Percentiles rank a stretch among this genome's conserved stretches.
Evolutionary conservation across 2,329 filamentous ascomycete genomes (phyloP).

Genomic region (Calonectria crousiana): DNA sequence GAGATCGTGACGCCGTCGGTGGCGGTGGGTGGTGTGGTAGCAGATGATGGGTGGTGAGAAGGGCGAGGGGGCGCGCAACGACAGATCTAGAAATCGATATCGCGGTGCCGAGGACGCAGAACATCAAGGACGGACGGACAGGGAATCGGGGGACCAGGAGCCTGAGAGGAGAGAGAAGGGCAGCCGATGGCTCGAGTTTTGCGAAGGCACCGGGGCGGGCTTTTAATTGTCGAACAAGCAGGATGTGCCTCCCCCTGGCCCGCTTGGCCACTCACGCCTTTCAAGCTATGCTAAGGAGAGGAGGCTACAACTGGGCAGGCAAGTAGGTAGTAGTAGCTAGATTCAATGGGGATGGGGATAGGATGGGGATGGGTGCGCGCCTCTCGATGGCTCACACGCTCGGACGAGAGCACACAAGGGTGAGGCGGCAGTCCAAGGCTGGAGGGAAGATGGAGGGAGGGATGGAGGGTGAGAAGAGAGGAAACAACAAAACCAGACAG

Average conservation of each 20-base stretch:
- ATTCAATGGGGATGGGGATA: background rate
- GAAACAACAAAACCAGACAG: constrained; percentile 17
- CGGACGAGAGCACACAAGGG: constrained; percentile 1
- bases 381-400: constrained; percentile 10
- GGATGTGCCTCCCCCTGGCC: constrained; percentile 10
- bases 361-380: constrained; percentile 13
- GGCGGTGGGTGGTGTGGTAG: constrained; percentile 11
- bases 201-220: background rate
- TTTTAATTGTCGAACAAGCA: constrained; percentile 13
- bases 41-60: background rate
- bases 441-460: constrained; percentile 11
- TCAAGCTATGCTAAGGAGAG: constrained; percentile 12
- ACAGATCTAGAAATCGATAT: background rate
- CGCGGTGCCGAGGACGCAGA: background rate
- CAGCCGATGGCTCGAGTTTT: constrained; percentile 3
- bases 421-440: constrained; percentile 6
- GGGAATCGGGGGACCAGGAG: background rate
- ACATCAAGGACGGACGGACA: background rate
- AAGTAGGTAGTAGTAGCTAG: constrained; percentile 19
- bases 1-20: constrained; percentile 11
- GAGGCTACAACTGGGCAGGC: constrained; percentile 11
- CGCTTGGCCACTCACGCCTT: constrained; percentile 5
- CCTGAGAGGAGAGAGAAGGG: background rate
- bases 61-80: background rate
- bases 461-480: constrained; percentile 11